These are phyloP conservation scores for Serpula lacrymans DNA, from an alignment of 768 basidiomycete genomes.

Conservation along the genomic window DNA sequence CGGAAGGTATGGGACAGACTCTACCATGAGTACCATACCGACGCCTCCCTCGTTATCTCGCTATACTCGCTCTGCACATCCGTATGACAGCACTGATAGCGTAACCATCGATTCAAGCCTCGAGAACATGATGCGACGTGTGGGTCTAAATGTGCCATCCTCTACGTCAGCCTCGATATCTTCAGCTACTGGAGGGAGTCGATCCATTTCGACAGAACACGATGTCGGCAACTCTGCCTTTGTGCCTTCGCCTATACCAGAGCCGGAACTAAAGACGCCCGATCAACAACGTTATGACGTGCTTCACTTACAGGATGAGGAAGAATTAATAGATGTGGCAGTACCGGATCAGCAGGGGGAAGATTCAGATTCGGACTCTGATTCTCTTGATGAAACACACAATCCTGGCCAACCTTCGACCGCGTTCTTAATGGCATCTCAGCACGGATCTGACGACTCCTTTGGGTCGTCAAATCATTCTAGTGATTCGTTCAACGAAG, in stretches of 20 bases:
- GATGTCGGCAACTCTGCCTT: slow-evolving; percentile 2
- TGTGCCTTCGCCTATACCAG: slow-evolving; percentile 1
- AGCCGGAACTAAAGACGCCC: slow-evolving; percentile 17
- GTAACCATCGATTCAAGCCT: slow-evolving; percentile 54
- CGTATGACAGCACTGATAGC: slow-evolving; percentile 37
- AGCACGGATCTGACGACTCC: slow-evolving; percentile 29
- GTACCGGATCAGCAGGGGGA: slow-evolving; percentile 10
- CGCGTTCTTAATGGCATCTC: slow-evolving; percentile 63
- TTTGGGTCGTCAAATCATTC: slow-evolving; percentile 50
- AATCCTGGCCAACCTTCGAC: slow-evolving; percentile 64
- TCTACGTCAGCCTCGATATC: slow-evolving; percentile 11
- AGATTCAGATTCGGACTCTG: slow-evolving; percentile 54
- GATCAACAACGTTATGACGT: slow-evolving; percentile 19
- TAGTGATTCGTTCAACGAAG: slow-evolving; percentile 51
- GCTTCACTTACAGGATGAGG: slow-evolving; percentile 17
- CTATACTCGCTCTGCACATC: slow-evolving; percentile 47
- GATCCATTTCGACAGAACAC: slow-evolving; percentile 2
- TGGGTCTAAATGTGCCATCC: slow-evolving; percentile 44
- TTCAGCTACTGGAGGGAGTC: slow-evolving; percentile 12
- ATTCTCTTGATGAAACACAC: slow-evolving; percentile 51
- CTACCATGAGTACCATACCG: slow-evolving; percentile 66
- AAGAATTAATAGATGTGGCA: slow-evolving; percentile 19
- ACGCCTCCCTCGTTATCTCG: slow-evolving; percentile 69
- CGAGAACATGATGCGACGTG: slow-evolving; percentile 67
- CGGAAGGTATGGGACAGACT: slow-evolving; percentile 36